Base-by-base conservation (phyloP, 2,329 filamentous ascomycete genomes). In the Nemania serpens region DNA sequence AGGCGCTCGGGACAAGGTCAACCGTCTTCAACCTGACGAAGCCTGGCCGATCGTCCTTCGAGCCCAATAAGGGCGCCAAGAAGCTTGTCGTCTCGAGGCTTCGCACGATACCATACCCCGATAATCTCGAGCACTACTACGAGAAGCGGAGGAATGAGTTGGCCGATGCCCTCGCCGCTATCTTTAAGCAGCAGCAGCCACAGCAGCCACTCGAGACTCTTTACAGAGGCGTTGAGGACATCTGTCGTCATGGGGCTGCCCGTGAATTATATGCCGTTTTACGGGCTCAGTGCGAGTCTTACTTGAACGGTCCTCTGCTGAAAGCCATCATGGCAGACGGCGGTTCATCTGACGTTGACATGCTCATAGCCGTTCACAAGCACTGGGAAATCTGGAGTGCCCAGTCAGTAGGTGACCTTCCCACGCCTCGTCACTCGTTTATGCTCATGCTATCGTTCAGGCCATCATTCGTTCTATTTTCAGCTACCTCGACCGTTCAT, bases 31-130 rank as follows among this genome's bases (percentile, higher is more conserved):
- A 81, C 68, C 77, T 85, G 66, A 84, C 81, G 47, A 75, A 73
- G 61, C 73, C 67, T 69, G 13, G 37, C 11, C 74, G 66, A 22
- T 71, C 75, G 18, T 76, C 78, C 52, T 91, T 93, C 72, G 90
- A 89, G 68, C 88, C 91, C 12, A 87, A 91, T 70, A 81, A 83
- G 11, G 93, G 92, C 34, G 88, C 91, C 18, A 93, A 90, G 81
- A 93, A 90, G 76, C 84, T 99, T 47, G 85, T 94, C n/a, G 91
- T 99, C 70, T 97, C 97, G 84, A 98, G 97, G 74, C 83, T 97
- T 65, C 87, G 89, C 61, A 83, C 84, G 1, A 78, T 84, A n/a
- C 82, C 83, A 59, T 73, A 76, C 41, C 71, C 77, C 54, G 81
- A 84, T 56, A 86, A 92, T 68, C 84, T 90, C 18, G 87, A 90